Percentiles rank a stretch among this genome's conserved stretches.
These are phyloP conservation scores for Chaetomiaceae sp. DNA, from an alignment of 2,329 filamentous ascomycete genomes.

Conservation along the genomic window DNA sequence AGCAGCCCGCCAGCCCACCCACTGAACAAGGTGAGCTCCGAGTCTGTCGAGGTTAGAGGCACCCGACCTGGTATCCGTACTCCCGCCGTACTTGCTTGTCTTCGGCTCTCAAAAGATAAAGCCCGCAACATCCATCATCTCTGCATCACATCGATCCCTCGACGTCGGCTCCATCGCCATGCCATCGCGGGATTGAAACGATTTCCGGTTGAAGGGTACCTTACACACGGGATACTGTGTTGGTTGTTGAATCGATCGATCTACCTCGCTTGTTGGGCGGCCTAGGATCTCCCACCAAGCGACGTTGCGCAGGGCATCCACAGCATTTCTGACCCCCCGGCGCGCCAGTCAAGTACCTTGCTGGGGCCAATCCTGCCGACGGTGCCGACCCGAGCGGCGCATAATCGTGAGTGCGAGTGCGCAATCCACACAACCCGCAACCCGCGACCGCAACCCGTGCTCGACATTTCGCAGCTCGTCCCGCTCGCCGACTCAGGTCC, in stretches of 20 bases:
- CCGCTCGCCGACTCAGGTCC: conserved; percentile 2
- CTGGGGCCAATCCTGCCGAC: conserved; percentile 13
- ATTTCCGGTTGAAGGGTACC: too few species aligned
- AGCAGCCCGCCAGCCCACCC: too few species aligned
- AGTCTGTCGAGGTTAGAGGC: conserved; percentile 1
- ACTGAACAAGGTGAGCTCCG: neutral
- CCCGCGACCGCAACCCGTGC: too few species aligned
- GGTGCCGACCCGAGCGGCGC: conserved; percentile 11
- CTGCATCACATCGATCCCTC: neutral
- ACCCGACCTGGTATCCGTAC: too few species aligned
- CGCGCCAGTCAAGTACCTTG: too few species aligned
- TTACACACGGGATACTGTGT: too few species aligned
- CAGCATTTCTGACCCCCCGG: too few species aligned
- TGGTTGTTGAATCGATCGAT: too few species aligned
- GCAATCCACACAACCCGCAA: neutral
- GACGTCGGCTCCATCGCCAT: conserved; percentile 1
- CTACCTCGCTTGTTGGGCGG: too few species aligned
- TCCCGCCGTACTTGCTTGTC: too few species aligned
- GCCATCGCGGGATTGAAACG: neutral
- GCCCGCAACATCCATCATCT: conserved; percentile 12
- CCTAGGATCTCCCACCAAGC: too few species aligned
- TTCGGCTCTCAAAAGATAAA: neutral
- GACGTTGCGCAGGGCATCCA: too few species aligned
- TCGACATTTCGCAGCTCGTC: neutral
- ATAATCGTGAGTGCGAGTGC: neutral